A percentile compares a stretch with the other conserved stretches of the same genome.
Evolutionary conservation across 805 yeast species (phyloP).

Genomic region (Monosporozyma unispora): DNA sequence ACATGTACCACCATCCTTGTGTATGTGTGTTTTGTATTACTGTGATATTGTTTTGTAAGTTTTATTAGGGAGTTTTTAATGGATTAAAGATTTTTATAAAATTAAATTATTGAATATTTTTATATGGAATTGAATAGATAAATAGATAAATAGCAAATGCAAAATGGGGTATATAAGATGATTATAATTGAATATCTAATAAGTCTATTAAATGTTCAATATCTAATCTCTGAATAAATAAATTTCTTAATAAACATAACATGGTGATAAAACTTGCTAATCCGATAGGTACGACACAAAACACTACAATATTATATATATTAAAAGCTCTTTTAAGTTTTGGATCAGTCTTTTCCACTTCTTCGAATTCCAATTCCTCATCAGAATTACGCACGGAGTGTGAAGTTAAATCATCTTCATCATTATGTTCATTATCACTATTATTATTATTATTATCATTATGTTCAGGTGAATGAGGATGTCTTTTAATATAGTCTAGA

Average conservation of each 20-base stretch:
- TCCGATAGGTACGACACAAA: conserved; percentile 98
- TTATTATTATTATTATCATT: no score
- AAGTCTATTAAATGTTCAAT: conserved; percentile 30
- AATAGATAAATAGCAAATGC: neutral
- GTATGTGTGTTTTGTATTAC: neutral
- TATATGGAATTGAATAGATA: no score
- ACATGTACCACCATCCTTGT: conserved; percentile 44
- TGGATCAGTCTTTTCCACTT: neutral
- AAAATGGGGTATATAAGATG: neutral
- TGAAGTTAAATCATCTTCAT: neutral
- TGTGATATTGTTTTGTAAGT: neutral
- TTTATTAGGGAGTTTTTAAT: neutral
- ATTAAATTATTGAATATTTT: neutral
- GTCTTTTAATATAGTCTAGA: conserved; percentile 34
- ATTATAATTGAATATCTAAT: conserved; percentile 3
- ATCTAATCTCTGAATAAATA: conserved; percentile 67
- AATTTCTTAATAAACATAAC: conserved; percentile 69
- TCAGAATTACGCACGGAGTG: neutral
- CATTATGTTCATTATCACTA: no score
- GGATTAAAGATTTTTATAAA: neutral
- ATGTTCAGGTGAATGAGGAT: no score
- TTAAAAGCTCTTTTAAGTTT: conserved; percentile 55
- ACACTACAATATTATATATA: conserved; percentile 79
- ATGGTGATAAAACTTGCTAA: conserved; percentile 87
- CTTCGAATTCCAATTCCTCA: conserved; percentile 1